Conservation (phyloP, 305 asterid species). For the Plantago lanceolata region DNA sequence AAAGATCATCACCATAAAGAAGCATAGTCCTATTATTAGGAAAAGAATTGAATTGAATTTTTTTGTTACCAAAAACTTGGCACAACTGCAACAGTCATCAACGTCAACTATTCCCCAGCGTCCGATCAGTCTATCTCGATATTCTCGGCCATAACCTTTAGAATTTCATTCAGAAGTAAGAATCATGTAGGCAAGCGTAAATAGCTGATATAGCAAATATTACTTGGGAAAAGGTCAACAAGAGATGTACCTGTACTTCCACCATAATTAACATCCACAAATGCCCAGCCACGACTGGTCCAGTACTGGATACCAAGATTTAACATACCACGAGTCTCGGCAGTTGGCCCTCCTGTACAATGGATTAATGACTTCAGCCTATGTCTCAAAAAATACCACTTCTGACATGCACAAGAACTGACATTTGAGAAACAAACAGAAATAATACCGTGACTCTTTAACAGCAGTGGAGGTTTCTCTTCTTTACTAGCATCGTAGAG, state of each 20-base stretch:
- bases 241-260: conserved; percentile 76
- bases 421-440: conserved; percentile 2
- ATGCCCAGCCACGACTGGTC: conserved; percentile 99
- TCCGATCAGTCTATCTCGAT: conserved; percentile 77
- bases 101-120: conserved; percentile 92
- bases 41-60: neutral
- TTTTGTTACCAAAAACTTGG: conserved; percentile 67
- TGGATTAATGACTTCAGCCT: neutral
- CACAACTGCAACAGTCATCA: conserved; percentile 94
- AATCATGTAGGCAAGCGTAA: conserved; percentile 14
- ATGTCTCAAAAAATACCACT: too few species aligned
- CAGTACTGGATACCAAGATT: conserved; percentile 80
- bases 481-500: conserved; percentile 53
- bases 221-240: neutral
- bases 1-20: conserved; percentile 18
- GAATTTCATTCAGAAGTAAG: conserved; percentile 20
- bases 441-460: conserved; percentile 78
- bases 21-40: conserved; percentile 14
- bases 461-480: conserved; percentile 85
- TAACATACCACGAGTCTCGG: conserved; percentile 78
- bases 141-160: conserved; percentile 92
- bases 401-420: conserved; percentile 15
- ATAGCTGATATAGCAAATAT: conserved; percentile 3
- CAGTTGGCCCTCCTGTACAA: conserved; percentile 87
- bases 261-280: conserved; percentile 95